Base-by-base conservation (phyloP, 2,329 filamentous ascomycete genomes). In the Hypoxylon sp. region DNA sequence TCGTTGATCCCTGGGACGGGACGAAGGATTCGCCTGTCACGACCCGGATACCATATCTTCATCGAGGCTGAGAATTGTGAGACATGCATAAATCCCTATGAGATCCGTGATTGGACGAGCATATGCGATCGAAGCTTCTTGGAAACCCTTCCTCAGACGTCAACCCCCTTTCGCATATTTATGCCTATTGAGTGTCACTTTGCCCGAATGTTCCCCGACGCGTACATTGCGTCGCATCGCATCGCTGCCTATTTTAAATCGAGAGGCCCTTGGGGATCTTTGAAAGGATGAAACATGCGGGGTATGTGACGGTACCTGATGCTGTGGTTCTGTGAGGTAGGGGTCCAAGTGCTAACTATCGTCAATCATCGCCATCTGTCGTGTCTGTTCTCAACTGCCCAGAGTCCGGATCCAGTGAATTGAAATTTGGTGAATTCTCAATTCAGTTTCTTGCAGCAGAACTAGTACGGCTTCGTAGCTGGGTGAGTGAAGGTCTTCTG, bases 241-340 rank as follows among this genome's bases (percentile, higher is more conserved):
- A 48, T 55, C 39, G 31, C 54, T 11, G 27, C 24, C 35, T 44
- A 35, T 47, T 47, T 55, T 27, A 44, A 24, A 63, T 59, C 32
- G 46, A 53, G 39, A 56, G 48, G 53, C 52, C 47, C 13, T 51
- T 47, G 31, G 29, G 8, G 21, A 42, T 62, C 53, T 44, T 59
- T 55, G 37, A 44, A 51, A 58, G 11, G 54, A 62, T 70, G 68
- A 70, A 70, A 70, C 68, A 68, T 65, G 68, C 65, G 68, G 68
- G 68, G 68, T 63, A 61, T 65, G 65, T 65, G 65, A 68, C 60
- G 46, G 51, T 29, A 44, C 42, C 31, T 55, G 50, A 42, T 52
- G 39, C 17, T 52, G 53, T 51, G 50, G 42, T 58, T 39, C 47
- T 21, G 44, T 21, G 39, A 27, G 51, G 44, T 50, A 55, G 21